Conservation (phyloP, 345 rosid genomes). For the Populus nigra region DNA sequence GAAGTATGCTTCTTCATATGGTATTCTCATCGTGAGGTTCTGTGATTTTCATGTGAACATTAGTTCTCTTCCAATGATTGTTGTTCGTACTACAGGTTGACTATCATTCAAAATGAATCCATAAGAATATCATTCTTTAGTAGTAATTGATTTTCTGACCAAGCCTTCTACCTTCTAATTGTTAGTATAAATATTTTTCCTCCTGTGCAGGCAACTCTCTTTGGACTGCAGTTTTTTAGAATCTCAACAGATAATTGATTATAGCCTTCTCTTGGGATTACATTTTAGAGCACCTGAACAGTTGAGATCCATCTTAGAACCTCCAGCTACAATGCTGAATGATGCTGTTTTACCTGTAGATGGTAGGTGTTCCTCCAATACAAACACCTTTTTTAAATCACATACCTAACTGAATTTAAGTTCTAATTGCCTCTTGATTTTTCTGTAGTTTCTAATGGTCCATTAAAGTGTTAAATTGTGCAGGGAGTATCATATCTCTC, state of each 20-base stretch:
- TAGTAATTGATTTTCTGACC: background rate
- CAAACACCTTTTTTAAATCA: background rate
- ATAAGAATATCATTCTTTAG: background rate
- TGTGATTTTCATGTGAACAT: background rate
- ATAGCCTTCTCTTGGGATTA: slow-evolving; percentile 79
- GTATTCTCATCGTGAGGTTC: background rate
- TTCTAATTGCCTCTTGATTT: background rate
- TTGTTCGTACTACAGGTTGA: background rate
- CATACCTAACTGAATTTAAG: background rate
- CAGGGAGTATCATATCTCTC: background rate
- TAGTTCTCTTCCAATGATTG: background rate
- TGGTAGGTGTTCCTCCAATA: slow-evolving; percentile 36
- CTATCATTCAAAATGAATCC: background rate
- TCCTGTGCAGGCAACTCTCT: slow-evolving; percentile 59
- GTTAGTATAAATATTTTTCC: slow-evolving; percentile 1
- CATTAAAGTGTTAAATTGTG: background rate
- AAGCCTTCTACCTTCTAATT: slow-evolving; percentile 2
- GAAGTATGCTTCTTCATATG: background rate
- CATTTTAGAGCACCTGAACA: slow-evolving; percentile 85
- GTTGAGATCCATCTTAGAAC: slow-evolving; percentile 55
- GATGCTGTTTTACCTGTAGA: slow-evolving; percentile 39
- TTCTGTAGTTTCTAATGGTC: background rate
- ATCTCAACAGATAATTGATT: slow-evolving; percentile 84
- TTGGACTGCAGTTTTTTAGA: slow-evolving; percentile 71
- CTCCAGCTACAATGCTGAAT: slow-evolving; percentile 40